A percentile compares a stretch with the other conserved stretches of the same genome.
These are phyloP conservation scores for Tolypocladium nubicola DNA, from an alignment of 2,329 filamentous ascomycete genomes.

Conservation along the genomic window DNA sequence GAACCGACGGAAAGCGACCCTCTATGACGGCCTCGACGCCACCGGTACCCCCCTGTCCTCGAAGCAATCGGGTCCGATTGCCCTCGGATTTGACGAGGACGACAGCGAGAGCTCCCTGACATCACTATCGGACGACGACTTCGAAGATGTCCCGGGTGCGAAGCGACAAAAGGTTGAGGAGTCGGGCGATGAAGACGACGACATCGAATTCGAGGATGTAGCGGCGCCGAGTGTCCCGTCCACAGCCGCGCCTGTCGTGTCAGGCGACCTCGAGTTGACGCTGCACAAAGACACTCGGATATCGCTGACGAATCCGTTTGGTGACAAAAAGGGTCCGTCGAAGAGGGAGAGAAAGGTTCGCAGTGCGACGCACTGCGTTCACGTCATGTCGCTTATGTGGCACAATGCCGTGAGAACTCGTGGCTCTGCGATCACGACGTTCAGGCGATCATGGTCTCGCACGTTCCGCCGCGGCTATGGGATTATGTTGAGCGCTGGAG, in stretches of 20 bases:
- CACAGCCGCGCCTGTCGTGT: constrained; percentile 35
- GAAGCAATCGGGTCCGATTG: constrained; percentile 28
- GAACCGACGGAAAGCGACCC: constrained; percentile 37
- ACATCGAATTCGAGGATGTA: constrained; percentile 51
- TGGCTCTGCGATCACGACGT: constrained; percentile 73
- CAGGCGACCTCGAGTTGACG: constrained; percentile 65
- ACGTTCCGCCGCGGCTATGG: constrained; percentile 56
- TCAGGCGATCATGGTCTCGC: constrained; percentile 65
- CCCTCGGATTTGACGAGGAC: constrained; percentile 33
- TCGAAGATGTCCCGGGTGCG: constrained; percentile 31
- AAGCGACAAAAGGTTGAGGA: constrained; percentile 28
- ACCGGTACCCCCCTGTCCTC: constrained; percentile 31
- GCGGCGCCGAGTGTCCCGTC: constrained; percentile 49
- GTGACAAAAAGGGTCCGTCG: constrained; percentile 70
- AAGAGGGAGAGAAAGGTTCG: constrained; percentile 76
- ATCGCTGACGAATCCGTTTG: constrained; percentile 49
- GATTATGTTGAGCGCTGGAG: constrained; percentile 67
- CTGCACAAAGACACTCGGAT: constrained; percentile 48
- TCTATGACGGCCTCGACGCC: constrained; percentile 52
- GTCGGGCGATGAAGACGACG: constrained; percentile 14
- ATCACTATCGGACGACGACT: constrained; percentile 47
- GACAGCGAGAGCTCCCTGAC: constrained; percentile 38
- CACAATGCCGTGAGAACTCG: constrained; percentile 80
- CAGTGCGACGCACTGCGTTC: constrained; percentile 71
- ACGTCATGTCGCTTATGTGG: constrained; percentile 80